These are phyloP conservation scores for Citrus sp. DNA, from an alignment of 345 rosid genomes.

Conservation along the genomic window DNA sequence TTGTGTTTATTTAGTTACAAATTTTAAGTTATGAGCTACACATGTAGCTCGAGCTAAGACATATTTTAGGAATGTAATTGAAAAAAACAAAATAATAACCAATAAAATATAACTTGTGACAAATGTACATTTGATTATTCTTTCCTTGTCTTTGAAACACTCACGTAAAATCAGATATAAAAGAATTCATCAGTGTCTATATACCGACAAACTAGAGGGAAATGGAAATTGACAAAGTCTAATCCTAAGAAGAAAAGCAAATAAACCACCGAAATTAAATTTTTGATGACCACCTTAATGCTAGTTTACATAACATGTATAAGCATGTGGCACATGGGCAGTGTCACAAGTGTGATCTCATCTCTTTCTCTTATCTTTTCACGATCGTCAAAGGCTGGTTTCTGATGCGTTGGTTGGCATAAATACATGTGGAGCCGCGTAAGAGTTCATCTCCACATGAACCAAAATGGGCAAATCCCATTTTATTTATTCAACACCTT, in stretches of 20 bases:
- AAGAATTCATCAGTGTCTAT: too few species aligned
- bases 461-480: not conserved
- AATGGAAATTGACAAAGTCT: not conserved
- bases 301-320: not conserved
- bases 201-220: not conserved
- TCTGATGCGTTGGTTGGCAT: not conserved
- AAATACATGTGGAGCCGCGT: slow-evolving; percentile 12
- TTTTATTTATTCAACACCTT: not conserved
- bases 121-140: too few species aligned
- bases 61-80: too few species aligned
- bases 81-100: too few species aligned
- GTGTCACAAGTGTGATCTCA: not conserved
- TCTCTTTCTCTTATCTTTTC: not conserved
- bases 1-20: too few species aligned
- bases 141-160: too few species aligned
- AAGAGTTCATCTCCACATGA: not conserved
- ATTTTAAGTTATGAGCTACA: too few species aligned
- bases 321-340: slow-evolving; percentile 1
- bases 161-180: too few species aligned
- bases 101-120: too few species aligned
- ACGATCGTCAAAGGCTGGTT: slow-evolving; percentile 12
- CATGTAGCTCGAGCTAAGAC: too few species aligned
- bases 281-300: not conserved
- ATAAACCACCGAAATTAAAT: not conserved
- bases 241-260: not conserved